These are phyloP conservation scores for Cercophora newfieldiana DNA, from an alignment of 495 filamentous ascomycete species.

Conservation along the genomic window DNA sequence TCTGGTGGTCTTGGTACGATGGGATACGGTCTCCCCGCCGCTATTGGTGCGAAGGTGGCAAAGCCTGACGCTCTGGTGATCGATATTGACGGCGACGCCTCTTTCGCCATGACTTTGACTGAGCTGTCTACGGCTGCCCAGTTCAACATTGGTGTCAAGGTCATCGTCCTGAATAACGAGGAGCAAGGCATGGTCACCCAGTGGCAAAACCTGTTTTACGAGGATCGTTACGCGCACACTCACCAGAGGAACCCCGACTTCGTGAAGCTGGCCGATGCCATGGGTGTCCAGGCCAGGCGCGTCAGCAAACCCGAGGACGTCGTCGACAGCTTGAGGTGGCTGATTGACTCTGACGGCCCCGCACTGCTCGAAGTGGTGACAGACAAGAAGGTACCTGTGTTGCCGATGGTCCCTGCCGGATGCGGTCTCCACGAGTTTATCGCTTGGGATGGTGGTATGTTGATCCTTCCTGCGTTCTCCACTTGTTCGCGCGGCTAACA, in stretches of 20 bases:
- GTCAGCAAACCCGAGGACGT: constrained; percentile 70
- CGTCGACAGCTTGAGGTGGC: constrained; percentile 77
- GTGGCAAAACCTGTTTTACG: constrained; percentile 92
- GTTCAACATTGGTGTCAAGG: constrained; percentile 90
- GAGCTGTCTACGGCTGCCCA: constrained; percentile 88
- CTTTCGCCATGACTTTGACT: constrained; percentile 94
- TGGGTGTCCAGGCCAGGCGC: constrained; percentile 71
- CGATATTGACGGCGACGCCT: constrained; percentile 94
- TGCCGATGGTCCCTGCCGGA: constrained; percentile 94
- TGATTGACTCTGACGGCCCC: constrained; percentile 79
- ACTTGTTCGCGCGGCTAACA: constrained; percentile 32
- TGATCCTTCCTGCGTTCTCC: constrained; percentile 2
- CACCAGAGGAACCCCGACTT: constrained; percentile 90
- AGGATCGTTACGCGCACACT: constrained; percentile 87
- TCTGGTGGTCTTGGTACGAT: constrained; percentile 93
- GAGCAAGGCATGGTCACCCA: constrained; percentile 98
- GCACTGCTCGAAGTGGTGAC: constrained; percentile 66
- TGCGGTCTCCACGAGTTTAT: constrained; percentile 90
- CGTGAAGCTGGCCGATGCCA: constrained; percentile 79
- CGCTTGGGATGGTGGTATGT: constrained; percentile 78
- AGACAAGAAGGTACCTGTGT: constrained; percentile 92
- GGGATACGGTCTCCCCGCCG: constrained; percentile 89
- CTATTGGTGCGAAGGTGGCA: constrained; percentile 93
- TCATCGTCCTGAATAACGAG: constrained; percentile 93
- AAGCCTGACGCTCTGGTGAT: constrained; percentile 82